phyloP scores from a whole-genome alignment of 257 asterid genomes.

The Solanum chiquidenum region DNA sequence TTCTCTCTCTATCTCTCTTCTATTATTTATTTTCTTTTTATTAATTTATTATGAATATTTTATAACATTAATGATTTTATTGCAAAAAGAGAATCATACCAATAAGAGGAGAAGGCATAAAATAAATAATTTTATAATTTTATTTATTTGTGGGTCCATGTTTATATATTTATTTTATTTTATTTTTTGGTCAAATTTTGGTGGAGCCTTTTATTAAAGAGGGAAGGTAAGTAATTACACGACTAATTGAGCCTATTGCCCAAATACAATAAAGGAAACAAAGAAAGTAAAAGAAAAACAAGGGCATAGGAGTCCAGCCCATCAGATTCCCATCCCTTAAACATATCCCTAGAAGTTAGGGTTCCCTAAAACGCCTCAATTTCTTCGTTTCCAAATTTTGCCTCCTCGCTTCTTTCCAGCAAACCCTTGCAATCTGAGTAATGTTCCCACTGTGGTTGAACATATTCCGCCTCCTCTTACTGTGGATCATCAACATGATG shows the following conservation, averaged over 20 bases:
- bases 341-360: neutral
- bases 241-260: neutral
- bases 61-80: too few species aligned
- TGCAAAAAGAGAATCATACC: neutral
- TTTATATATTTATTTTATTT: too few species aligned
- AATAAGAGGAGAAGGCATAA: neutral
- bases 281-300: neutral
- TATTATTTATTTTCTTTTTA: too few species aligned
- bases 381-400: neutral
- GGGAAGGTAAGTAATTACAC: too few species aligned
- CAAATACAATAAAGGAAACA: neutral
- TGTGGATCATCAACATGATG: neutral
- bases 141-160: neutral
- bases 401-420: neutral
- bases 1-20: too few species aligned
- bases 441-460: neutral
- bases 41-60: too few species aligned
- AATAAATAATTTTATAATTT: too few species aligned
- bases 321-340: neutral
- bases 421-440: neutral
- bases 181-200: too few species aligned
- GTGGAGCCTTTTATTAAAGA: too few species aligned
- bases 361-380: neutral
- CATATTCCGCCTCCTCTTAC: neutral
- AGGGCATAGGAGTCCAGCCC: neutral